These are phyloP conservation scores for Saccharum spontaneum DNA, from an alignment of 176 grass and related monocot genomes.

Conservation along the genomic window DNA sequence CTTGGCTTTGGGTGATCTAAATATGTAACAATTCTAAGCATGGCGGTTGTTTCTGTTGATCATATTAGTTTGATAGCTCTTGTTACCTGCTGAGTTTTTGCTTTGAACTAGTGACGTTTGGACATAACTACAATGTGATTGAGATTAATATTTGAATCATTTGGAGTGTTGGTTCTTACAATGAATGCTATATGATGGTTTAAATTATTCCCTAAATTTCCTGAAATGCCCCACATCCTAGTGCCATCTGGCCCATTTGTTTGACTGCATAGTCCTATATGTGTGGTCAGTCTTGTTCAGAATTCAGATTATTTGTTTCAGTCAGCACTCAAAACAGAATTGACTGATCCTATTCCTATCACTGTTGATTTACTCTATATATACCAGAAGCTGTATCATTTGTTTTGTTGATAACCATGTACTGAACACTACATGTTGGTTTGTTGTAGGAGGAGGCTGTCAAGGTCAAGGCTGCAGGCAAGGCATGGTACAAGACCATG, in stretches of 20 bases:
- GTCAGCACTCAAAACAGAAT: too few species aligned
- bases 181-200: too few species aligned
- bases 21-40: not conserved
- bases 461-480: conserved; percentile 59
- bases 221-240: too few species aligned
- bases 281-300: too few species aligned
- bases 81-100: not conserved
- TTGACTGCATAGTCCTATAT: too few species aligned
- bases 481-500: conserved; percentile 89
- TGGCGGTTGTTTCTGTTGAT: not conserved
- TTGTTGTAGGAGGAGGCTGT: conserved; percentile 44
- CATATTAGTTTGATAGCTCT: not conserved
- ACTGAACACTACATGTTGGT: not conserved
- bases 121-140: not conserved
- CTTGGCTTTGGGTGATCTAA: not conserved
- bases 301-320: too few species aligned
- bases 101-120: not conserved
- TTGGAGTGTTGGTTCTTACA: not conserved
- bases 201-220: too few species aligned
- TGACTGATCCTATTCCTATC: too few species aligned
- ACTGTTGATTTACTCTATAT: too few species aligned
- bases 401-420: not conserved
- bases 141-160: not conserved
- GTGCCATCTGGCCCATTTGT: too few species aligned
- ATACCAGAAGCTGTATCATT: not conserved